These are phyloP conservation scores for Cymbopogon flexuosus DNA, from an alignment of 202 grass and related monocot genomes.

Conservation along the genomic window DNA sequence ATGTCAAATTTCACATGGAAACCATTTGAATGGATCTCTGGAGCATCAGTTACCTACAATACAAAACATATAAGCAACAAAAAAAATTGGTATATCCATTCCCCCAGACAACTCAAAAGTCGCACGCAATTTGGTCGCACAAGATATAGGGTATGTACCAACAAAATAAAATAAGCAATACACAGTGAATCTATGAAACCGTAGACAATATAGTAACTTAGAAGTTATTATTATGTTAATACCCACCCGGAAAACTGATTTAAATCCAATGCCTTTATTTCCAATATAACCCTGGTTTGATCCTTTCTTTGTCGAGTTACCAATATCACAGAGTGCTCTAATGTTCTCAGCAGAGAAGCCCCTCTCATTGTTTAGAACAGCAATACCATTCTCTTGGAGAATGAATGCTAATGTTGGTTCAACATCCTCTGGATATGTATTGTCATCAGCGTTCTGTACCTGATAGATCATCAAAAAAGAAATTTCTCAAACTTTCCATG, in stretches of 20 bases:
- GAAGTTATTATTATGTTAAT: not conserved
- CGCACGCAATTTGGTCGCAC: not conserved
- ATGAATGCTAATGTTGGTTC: slow-evolving; percentile 82
- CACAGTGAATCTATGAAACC: slow-evolving; percentile 10
- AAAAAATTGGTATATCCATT: slow-evolving; percentile 6
- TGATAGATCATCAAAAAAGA: slow-evolving; percentile 27
- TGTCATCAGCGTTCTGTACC: slow-evolving; percentile 96
- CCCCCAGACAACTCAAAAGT: slow-evolving; percentile 18
- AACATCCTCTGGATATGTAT: slow-evolving; percentile 62
- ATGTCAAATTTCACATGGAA: slow-evolving; percentile 98
- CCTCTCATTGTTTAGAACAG: slow-evolving; percentile 79
- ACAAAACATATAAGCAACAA: not conserved
- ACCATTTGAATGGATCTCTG: slow-evolving; percentile 96
- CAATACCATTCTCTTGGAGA: slow-evolving; percentile 78
- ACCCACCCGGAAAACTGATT: slow-evolving; percentile 94
- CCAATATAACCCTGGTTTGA: slow-evolving; percentile 81
- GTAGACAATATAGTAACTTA: not conserved
- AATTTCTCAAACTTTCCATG: not conserved
- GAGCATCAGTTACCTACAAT: slow-evolving; percentile 82
- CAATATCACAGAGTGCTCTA: slow-evolving; percentile 89
- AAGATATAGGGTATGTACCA: not conserved
- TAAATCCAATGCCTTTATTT: slow-evolving; percentile 94
- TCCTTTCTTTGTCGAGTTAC: slow-evolving; percentile 94
- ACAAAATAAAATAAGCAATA: not conserved
- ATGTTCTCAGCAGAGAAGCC: slow-evolving; percentile 86